Evolutionary conservation across 2,329 filamentous ascomycete genomes (phyloP).

Genomic region (Botrytis aclada): DNA sequence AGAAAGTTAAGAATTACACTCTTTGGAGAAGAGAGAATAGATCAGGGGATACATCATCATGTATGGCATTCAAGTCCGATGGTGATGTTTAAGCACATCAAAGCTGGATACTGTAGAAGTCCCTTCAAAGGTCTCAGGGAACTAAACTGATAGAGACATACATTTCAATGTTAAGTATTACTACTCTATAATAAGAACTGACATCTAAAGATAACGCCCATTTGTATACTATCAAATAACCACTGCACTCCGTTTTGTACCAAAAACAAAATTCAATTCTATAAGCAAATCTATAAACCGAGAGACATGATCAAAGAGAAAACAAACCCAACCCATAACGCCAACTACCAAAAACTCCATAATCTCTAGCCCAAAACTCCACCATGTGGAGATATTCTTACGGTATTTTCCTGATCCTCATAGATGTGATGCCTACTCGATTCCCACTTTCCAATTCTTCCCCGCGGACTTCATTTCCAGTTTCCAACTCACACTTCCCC

Average conservation of each 20-base stretch:
- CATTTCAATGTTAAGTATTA: too few relatives aligned
- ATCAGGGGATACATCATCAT: not conserved
- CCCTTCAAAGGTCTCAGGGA: not conserved
- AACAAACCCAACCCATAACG: not conserved
- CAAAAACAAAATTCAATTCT: not conserved
- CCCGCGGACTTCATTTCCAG: not conserved
- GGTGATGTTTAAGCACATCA: accelerated
- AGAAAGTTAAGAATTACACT: not conserved
- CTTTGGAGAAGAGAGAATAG: too few relatives aligned
- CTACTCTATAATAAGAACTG: not conserved
- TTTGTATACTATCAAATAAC: not conserved
- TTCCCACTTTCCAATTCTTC: not conserved
- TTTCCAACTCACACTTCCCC: too few relatives aligned
- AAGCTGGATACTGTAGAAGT: not conserved
- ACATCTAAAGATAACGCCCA: not conserved
- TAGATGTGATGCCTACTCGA: too few relatives aligned
- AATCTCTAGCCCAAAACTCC: not conserved
- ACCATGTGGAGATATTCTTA: not conserved
- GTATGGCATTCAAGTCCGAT: not conserved
- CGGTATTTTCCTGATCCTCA: not conserved
- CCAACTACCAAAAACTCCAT: not conserved
- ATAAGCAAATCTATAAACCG: not conserved
- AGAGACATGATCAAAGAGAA: not conserved
- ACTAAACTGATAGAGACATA: too few relatives aligned
- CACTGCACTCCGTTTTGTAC: not conserved